Percentiles rank a stretch among this genome's conserved stretches.
phyloP scores from a whole-genome alignment of 257 asterid genomes.

The Gynochthodes officinalis region DNA sequence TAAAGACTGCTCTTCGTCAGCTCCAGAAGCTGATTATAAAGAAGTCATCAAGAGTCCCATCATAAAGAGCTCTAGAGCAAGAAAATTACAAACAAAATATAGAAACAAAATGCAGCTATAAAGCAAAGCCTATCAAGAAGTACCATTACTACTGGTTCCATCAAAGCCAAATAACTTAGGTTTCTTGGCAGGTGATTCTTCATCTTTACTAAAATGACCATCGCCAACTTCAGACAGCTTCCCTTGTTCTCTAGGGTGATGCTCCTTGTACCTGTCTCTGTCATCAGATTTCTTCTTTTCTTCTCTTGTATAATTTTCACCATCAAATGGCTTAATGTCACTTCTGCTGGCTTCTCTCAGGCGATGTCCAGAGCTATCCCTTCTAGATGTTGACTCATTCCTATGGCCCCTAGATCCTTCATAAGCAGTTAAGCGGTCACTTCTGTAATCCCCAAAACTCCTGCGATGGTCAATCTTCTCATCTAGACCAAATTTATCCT shows the following conservation, averaged over 20 bases:
- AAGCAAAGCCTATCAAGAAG: not conserved
- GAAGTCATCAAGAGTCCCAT: conserved; percentile 1
- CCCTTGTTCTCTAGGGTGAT: conserved; percentile 27
- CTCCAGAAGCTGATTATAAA: conserved; percentile 14
- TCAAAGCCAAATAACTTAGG: conserved; percentile 43
- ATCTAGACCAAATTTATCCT: conserved; percentile 43
- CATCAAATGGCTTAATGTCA: conserved; percentile 40
- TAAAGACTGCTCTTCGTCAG: conserved; percentile 17
- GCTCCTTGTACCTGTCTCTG: conserved; percentile 35
- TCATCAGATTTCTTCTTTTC: conserved; percentile 47
- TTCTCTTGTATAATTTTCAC: conserved; percentile 34
- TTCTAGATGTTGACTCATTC: conserved; percentile 46
- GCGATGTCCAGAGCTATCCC: conserved; percentile 44
- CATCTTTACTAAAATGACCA: conserved; percentile 30
- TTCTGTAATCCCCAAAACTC: conserved; percentile 35
- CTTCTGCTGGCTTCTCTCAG: conserved; percentile 45
- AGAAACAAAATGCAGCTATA: not conserved
- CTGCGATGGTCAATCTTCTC: conserved; percentile 42
- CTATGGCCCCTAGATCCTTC: conserved; percentile 46
- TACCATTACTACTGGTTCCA: conserved; percentile 35
- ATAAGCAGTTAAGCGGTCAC: conserved; percentile 44
- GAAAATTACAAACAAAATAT: not conserved
- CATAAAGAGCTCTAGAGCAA: not conserved
- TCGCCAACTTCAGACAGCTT: conserved; percentile 37
- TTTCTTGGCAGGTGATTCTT: conserved; percentile 54